These are phyloP conservation scores for Pseudognaphalium luteoalbum DNA, from an alignment of 129 eudicot genomes.

Conservation along the genomic window DNA sequence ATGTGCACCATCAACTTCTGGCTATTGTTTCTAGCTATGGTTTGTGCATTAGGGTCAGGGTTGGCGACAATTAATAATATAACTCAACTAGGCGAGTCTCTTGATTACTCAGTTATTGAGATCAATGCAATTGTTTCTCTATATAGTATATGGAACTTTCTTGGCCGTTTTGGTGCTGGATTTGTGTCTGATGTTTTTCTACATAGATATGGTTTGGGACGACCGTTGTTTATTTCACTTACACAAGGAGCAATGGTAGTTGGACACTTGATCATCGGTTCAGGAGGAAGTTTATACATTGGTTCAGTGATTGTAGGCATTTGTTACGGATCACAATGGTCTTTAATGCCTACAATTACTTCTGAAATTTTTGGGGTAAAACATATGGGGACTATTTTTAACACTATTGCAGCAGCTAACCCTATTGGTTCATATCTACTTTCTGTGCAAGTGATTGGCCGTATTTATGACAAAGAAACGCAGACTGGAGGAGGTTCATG, in stretches of 20 bases:
- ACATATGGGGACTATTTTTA: constrained; percentile 89
- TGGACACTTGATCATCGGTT: constrained; percentile 65
- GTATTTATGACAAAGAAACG: constrained; percentile 64
- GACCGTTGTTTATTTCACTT: constrained; percentile 63
- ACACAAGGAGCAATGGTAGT: constrained; percentile 64
- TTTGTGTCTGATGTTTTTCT: constrained; percentile 65
- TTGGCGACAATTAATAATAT: constrained; percentile 82
- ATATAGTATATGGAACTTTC: constrained; percentile 95
- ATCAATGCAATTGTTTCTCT: constrained; percentile 70
- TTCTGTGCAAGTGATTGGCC: constrained; percentile 77
- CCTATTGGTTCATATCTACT: constrained; percentile 77
- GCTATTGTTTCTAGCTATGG: constrained; percentile 72
- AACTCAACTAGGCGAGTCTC: constrained; percentile 77
- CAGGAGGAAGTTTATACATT: constrained; percentile 73
- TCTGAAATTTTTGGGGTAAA: constrained; percentile 81
- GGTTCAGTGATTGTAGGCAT: constrained; percentile 78
- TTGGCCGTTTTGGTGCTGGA: constrained; percentile 89
- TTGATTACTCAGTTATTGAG: constrained; percentile 49
- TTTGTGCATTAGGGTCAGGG: constrained; percentile 92
- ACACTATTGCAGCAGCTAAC: constrained; percentile 76
- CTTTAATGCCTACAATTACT: constrained; percentile 87
- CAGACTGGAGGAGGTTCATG: constrained; percentile 51
- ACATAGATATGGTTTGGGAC: constrained; percentile 59
- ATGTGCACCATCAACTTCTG: constrained; percentile 65
- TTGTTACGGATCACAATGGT: constrained; percentile 93